Conservation (phyloP, 2,329 filamentous ascomycete species). For the Fusarium cyanostomum region DNA sequence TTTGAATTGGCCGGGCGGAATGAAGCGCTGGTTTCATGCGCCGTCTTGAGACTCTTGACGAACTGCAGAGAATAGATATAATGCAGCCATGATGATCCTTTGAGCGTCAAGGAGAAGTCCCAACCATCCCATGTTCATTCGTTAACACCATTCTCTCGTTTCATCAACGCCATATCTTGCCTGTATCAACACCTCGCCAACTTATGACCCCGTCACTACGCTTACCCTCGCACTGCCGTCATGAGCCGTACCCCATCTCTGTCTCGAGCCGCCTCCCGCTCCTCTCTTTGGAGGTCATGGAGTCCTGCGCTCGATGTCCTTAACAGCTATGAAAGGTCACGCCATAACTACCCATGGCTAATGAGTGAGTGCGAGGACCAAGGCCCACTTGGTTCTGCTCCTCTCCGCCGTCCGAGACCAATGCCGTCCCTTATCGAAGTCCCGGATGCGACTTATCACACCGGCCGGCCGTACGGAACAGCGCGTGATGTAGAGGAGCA, state of each 20-base stretch:
- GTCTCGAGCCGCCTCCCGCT: constrained; percentile 36
- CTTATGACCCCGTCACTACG: neutral
- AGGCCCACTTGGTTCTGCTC: neutral
- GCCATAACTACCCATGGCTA: constrained; percentile 46
- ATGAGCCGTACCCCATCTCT: constrained; percentile 23
- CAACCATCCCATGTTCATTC: constrained; percentile 4
- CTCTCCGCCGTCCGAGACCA: constrained; percentile 1
- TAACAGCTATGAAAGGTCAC: constrained; percentile 43
- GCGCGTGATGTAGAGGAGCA: constrained; percentile 15
- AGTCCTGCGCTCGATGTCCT: constrained; percentile 35
- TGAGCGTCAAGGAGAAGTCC: neutral
- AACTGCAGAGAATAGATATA: constrained; percentile 10
- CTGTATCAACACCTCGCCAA: neutral
- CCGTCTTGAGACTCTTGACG: neutral
- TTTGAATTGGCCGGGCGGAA: neutral
- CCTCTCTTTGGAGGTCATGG: constrained; percentile 45
- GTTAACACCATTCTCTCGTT: constrained; percentile 6
- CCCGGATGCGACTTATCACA: neutral
- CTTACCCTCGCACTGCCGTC: neutral
- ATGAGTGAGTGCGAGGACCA: neutral
- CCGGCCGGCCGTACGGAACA: neutral
- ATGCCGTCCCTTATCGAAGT: constrained; percentile 24
- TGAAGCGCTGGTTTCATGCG: neutral
- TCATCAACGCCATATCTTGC: neutral
- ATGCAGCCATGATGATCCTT: neutral